phyloP scores from a whole-genome alignment of 2,329 filamentous ascomycete genomes.

The Trichothecium roseum region DNA sequence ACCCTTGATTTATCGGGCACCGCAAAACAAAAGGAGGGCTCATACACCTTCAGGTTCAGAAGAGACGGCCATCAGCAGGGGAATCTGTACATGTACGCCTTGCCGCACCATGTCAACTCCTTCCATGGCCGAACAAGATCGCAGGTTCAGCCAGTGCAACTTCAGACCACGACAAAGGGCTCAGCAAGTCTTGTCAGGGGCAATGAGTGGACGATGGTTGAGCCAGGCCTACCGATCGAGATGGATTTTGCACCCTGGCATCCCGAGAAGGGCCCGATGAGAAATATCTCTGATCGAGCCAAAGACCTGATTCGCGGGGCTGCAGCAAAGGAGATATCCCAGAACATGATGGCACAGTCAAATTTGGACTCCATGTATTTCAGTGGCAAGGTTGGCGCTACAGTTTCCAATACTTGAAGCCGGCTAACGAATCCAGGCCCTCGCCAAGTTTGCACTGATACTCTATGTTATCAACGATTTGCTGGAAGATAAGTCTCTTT shows the following conservation, averaged over 20 bases:
- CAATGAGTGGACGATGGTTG: conserved; percentile 68
- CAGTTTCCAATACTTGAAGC: conserved; percentile 1
- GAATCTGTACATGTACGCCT: conserved; percentile 69
- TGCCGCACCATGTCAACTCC: conserved; percentile 76
- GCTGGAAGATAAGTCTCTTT: conserved; percentile 45
- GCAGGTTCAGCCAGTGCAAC: conserved; percentile 41
- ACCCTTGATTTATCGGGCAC: conserved; percentile 35
- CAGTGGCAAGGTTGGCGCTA: conserved; percentile 61
- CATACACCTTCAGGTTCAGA: conserved; percentile 64
- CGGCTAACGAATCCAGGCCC: conserved; percentile 31
- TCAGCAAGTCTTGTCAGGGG: conserved; percentile 61
- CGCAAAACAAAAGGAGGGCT: conserved; percentile 47
- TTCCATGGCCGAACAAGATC: conserved; percentile 52
- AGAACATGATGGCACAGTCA: conserved; percentile 63
- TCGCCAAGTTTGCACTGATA: conserved; percentile 67
- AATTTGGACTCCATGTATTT: conserved; percentile 86
- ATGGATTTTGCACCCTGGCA: conserved; percentile 78
- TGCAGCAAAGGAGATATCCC: conserved; percentile 62
- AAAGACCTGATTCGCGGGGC: conserved; percentile 49
- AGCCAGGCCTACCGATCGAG: conserved; percentile 57
- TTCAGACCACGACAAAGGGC: conserved; percentile 82
- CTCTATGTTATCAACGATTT: conserved; percentile 57
- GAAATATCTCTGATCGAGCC: conserved; percentile 38
- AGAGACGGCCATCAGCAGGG: conserved; percentile 54
- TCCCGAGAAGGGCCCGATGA: conserved; percentile 36